Base-by-base conservation (phyloP, 1,284 basidiomycete genomes). In the Hemileia vastatrix region DNA sequence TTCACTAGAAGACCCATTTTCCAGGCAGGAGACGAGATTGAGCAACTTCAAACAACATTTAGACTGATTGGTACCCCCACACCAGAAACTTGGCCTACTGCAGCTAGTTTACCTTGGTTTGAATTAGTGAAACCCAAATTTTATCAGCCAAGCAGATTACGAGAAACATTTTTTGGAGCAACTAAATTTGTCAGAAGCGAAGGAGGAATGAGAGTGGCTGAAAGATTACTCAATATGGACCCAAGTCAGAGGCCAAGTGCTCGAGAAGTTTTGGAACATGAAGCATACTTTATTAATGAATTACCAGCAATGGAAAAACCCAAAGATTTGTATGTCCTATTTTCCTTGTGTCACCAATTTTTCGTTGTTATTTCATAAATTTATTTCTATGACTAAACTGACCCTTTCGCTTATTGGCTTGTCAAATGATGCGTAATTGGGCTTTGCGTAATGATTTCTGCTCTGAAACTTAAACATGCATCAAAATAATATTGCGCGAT, bases 11-110 rank as follows among this genome's bases (percentile, higher is more conserved):
- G 90, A 70, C 92, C 93, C 0, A 82, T 95, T 4, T 97, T 98
- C 75, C 93, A 94, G 75, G 94, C 95, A 23, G 87, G 86, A 68
- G 93, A 97, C 71, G 95, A 99, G 78, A 91, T 99, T 59, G 86
- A 94, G 68, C 96, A 99, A 75, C 82, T 99, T 11, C 88, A 96
- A 64, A 87, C 88, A 33, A 88, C 98, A 64, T 94, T 90, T 76
- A 85, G 83, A 64, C 81, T 94, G 49, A 82, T 97, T 68, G 96
- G 96, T 9, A 94, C 93, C 0, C 91, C 94, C 0, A 83, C 82
- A 11, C 76, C 83, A n/a, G 82, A 85, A 27, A 82, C 83, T 48
- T 99, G 95, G 95, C 84, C 88, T 0, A 84, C 82, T 4, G 79
- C 95, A 27, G 81, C 83, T 4, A 84, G 85, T 68, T 78, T 99